Conservation (phyloP, 2,329 filamentous ascomycete species). For the Dactylellina cionopaga region DNA sequence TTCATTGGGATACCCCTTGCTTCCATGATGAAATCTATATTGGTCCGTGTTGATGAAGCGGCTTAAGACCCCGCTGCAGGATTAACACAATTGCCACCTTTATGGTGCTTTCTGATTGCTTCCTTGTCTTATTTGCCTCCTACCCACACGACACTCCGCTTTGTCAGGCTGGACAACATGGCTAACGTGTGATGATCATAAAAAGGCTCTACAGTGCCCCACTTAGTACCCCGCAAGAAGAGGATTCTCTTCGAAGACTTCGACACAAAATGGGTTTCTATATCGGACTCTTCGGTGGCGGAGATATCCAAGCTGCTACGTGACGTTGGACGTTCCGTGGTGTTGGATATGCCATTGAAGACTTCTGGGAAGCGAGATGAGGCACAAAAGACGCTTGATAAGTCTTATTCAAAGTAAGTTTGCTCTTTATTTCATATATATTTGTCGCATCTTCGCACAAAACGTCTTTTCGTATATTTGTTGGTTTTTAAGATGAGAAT, state of each 20-base stretch:
- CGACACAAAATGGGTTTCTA: conserved; percentile 51
- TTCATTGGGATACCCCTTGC: not conserved
- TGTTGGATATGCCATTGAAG: conserved; percentile 44
- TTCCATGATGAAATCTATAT: conserved; percentile 52
- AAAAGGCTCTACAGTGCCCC: conserved; percentile 30
- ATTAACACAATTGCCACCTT: conserved; percentile 51
- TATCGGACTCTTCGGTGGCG: conserved; percentile 46
- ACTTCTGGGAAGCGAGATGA: conserved; percentile 45
- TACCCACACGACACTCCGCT: not conserved
- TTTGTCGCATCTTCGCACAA: no score
- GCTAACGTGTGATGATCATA: conserved; percentile 12
- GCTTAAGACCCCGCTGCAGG: conserved; percentile 53
- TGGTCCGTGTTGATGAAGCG: conserved; percentile 54
- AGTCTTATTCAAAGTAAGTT: conserved; percentile 52
- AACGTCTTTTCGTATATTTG: no score
- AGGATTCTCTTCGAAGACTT: conserved; percentile 43
- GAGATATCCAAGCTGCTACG: conserved; percentile 43
- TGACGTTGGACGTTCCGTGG: conserved; percentile 38
- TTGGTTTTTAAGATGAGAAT: not conserved
- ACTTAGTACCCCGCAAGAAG: conserved; percentile 46
- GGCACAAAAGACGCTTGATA: conserved; percentile 54
- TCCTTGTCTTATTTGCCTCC: conserved; percentile 3
- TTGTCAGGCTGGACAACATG: not conserved
- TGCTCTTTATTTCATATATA: not conserved
- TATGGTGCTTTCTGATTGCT: conserved; percentile 52